phyloP scores from a whole-genome alignment of 345 rosid genomes.

The Syzygium aromaticum region DNA sequence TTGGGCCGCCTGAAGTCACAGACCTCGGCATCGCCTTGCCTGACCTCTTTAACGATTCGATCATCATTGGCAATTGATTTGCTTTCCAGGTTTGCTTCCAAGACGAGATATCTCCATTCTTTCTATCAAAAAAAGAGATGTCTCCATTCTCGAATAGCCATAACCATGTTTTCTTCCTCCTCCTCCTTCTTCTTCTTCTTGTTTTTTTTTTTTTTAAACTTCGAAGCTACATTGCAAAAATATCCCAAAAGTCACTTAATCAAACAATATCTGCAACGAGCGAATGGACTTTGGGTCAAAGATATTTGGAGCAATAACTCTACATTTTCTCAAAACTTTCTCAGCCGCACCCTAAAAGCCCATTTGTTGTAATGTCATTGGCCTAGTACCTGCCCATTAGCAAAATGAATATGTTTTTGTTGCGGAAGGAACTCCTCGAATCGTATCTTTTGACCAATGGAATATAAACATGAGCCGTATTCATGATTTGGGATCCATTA shows the following conservation, averaged over 20 bases:
- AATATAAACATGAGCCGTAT: background rate
- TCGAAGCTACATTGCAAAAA: too few species aligned
- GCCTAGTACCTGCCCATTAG: rapidly evolving
- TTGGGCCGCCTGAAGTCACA: background rate
- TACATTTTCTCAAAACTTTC: too few species aligned
- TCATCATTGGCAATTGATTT: background rate
- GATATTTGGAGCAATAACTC: too few species aligned
- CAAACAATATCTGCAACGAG: too few species aligned
- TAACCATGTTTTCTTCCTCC: too few species aligned
- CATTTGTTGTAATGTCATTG: background rate
- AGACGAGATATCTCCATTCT: background rate
- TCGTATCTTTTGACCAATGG: background rate
- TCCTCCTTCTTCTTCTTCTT: too few species aligned
- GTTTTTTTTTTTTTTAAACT: too few species aligned
- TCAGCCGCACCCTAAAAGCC: too few species aligned
- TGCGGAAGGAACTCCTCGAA: background rate
- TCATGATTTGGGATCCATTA: background rate
- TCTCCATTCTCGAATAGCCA: too few species aligned
- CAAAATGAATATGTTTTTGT: background rate
- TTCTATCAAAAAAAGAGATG: too few species aligned
- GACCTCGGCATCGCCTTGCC: background rate
- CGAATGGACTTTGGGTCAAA: too few species aligned
- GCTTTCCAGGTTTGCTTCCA: background rate
- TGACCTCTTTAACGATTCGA: background rate
- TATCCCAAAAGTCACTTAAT: too few species aligned